Evolutionary conservation across 345 rosid genomes (phyloP), one percentile per base, ranked within the genome.

Genomic region (Euphorbia pulcherrima): DNA sequence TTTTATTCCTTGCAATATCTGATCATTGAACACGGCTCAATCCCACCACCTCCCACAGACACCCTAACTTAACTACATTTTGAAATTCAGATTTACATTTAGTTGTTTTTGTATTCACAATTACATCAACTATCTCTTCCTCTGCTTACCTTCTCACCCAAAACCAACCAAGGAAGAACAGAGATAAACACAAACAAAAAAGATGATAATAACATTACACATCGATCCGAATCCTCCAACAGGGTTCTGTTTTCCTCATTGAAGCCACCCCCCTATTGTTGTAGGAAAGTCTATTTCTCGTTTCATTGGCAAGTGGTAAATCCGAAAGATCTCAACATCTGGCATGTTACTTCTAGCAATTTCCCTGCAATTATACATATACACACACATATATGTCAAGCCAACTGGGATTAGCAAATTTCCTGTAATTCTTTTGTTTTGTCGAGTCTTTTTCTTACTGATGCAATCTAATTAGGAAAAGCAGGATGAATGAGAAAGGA

Each of bases 301-400:
- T 54, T 57, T 68, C 51, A 68, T 18, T 68, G 72, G 56, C 72
- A 68, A 1, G 14, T 58, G 21, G 57, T 44, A 23, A 58, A 68
- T 27, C 72, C 72, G 30, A 68, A 58, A 2, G 72, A 17, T 26
- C 64, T 64, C 1, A 68, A 39, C 64, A 68, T 58, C 29, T 27
- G 12, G 56, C 72, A 68, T 27, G 72, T 55, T 30, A 68, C 72
- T 46, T 58, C 72, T 30, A 68, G 56, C 56, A 68, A 21, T 52
- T 59, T 68, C 16, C 72, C 72, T 68, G 72, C 56, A 33, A 14
- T 47, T 35, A 37, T 20, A 28, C 7, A 51, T 1, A 30, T 13
- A n/a, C 17, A 30, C 14, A 16, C 52, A 47, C 6, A 47, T 47
- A 2, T 14, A 47, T 2, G 6, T 16, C 0, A 10, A 1, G 52